A percentile compares a stretch with the other conserved stretches of the same genome.
phyloP scores from a whole-genome alignment of 106 monocot species.

The Dioscorea dumetorum region DNA sequence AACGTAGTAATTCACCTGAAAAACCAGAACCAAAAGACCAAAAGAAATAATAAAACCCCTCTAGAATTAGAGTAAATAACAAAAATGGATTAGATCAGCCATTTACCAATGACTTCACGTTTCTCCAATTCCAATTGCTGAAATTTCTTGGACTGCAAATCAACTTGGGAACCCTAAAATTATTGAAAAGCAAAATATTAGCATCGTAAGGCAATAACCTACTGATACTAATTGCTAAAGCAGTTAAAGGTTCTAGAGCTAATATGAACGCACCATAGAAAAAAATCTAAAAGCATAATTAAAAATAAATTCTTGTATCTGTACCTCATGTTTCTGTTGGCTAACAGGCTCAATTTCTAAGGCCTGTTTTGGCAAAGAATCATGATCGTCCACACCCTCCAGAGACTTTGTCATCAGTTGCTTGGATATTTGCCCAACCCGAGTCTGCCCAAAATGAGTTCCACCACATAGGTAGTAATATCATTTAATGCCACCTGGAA shows the following conservation, averaged over 20 bases:
- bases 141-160: constrained; percentile 31
- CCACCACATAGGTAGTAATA: constrained; percentile 75
- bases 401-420: constrained; percentile 54
- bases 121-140: constrained; percentile 77
- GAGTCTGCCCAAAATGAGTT: constrained; percentile 74
- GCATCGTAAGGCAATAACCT: too few species aligned
- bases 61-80: background rate
- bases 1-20: constrained; percentile 76
- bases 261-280: too few species aligned
- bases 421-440: constrained; percentile 84
- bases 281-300: too few species aligned
- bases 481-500: constrained; percentile 92
- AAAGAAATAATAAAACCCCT: background rate
- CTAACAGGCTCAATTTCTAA: constrained; percentile 26
- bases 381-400: constrained; percentile 49
- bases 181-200: too few species aligned
- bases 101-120: constrained; percentile 75
- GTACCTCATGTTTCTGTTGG: constrained; percentile 41
- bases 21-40: background rate
- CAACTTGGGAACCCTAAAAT: background rate
- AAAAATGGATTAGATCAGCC: background rate
- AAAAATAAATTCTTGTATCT: background rate
- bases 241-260: too few species aligned
- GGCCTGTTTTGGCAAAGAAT: constrained; percentile 27
- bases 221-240: too few species aligned